Base-by-base conservation (phyloP, 139 green algal species). In the Auxenochlorella protothecoides region DNA sequence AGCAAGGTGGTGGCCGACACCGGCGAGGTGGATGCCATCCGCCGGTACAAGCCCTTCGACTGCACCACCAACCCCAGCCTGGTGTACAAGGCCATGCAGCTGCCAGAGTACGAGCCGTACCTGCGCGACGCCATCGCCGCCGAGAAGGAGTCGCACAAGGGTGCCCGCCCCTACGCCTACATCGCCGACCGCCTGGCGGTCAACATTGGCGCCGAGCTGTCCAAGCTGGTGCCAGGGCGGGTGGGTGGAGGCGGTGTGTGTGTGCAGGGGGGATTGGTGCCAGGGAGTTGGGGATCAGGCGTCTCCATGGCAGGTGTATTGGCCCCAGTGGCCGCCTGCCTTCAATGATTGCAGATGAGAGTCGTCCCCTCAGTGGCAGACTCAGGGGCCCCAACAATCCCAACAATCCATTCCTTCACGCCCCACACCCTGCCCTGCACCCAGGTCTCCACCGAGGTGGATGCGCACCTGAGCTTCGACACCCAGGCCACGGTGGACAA, bases 21-120 rank as follows among this genome's bases (percentile, higher is more conserved):
- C 4, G 79, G 72, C n/a, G 86, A 91, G 57, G 74, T 89, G 6
- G 70, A 80, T 2, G 78, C 87, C 8, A 90, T 96, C 15, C 87
- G 83, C 72, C 78, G 81, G 68, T 92, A 83, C 79, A 83, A 80
- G 52, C 85, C 87, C 0, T 59, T 82, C 10, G 89, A 96, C 69
- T 88, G 80, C 80, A 96, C 90, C 27, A 96, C 90, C 7, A 96
- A 96, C 75, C 90, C 90, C 51, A 89, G 85, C 73, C 81, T 94
- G 56, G 76, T 92, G 15, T 78, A 87, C 66, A 93, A 94, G 74
- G 89, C 89, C 4, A 77, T 90, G 55, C 79, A 90, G 69, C 73
- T 84, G 14, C 77, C 78, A 1, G 82, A 90, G 66, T 93, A 95
- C 64, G 66, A 75, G 4, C 81, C 76, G 70, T 83, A 84, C 66